Percentiles rank a stretch among this genome's conserved stretches.
Conservation (phyloP, 805 yeast genomes). For the Candida boleticola region DNA sequence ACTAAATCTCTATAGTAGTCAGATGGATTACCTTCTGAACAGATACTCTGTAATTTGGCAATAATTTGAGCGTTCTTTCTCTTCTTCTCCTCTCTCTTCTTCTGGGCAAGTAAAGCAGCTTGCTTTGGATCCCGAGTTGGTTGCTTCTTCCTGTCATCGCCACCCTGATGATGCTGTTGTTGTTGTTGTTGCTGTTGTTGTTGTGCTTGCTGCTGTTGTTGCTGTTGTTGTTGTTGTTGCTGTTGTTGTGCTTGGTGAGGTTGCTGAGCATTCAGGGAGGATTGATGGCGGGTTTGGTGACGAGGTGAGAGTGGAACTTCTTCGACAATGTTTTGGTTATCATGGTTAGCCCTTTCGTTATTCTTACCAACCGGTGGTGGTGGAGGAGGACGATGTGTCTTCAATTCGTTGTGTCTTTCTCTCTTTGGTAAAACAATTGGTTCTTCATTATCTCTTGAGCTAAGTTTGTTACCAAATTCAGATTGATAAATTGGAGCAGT, state of each 20-base stretch:
- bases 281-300: no score
- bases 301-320: neutral
- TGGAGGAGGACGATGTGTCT: slow-evolving; percentile 40
- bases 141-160: slow-evolving; percentile 20
- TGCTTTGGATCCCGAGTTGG: slow-evolving; percentile 51
- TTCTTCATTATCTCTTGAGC: slow-evolving; percentile 8
- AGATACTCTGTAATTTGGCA: slow-evolving; percentile 68
- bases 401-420: slow-evolving; percentile 22
- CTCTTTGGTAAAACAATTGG: slow-evolving; percentile 18
- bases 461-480: slow-evolving; percentile 20
- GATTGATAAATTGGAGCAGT: slow-evolving; percentile 37
- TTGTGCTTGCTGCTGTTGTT: slow-evolving; percentile 5
- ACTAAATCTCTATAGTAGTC: slow-evolving; percentile 62
- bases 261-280: neutral
- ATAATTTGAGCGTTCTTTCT: slow-evolving; percentile 70
- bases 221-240: slow-evolving; percentile 13
- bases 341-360: neutral
- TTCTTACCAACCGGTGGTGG: slow-evolving; percentile 33
- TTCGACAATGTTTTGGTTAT: neutral
- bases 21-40: slow-evolving; percentile 84
- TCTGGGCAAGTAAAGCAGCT: slow-evolving; percentile 57
- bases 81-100: slow-evolving; percentile 77
- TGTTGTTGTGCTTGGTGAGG: neutral
- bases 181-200: slow-evolving; percentile 8
- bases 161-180: slow-evolving; percentile 12